A percentile compares a stretch with the other conserved stretches of the same genome.
These are phyloP conservation scores for Leishmania martiniquensis DNA, from an alignment of 208 protist genomes.

Conservation along the genomic window DNA sequence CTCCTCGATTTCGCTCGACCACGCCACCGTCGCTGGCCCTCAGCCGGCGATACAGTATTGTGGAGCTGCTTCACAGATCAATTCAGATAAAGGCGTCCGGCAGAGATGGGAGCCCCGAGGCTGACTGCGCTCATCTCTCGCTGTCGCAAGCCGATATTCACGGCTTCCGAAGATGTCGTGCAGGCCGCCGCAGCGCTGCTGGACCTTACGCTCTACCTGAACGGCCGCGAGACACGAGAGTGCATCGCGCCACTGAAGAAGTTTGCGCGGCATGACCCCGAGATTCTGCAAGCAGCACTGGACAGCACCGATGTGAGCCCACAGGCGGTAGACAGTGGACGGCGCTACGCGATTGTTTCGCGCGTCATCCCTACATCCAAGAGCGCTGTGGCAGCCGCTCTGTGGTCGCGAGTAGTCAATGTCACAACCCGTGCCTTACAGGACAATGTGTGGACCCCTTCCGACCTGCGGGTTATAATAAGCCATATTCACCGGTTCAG, in stretches of 20 bases:
- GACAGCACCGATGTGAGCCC: constrained; percentile 8
- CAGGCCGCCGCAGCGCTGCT: constrained; percentile 40
- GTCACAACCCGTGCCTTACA: constrained; percentile 3
- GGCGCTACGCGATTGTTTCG: constrained; percentile 14
- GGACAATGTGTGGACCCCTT: constrained; percentile 15
- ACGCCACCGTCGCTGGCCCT: not conserved
- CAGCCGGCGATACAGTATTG: not conserved
- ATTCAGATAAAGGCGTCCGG: no score
- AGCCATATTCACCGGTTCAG: constrained; percentile 36
- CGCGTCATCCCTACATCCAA: constrained; percentile 14
- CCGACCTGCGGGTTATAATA: constrained; percentile 23
- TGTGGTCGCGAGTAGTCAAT: constrained; percentile 14
- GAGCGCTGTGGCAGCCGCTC: constrained; percentile 3
- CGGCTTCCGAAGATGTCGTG: constrained; percentile 41
- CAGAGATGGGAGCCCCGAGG: not conserved
- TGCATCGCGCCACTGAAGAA: constrained; percentile 20
- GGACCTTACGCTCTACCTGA: constrained; percentile 41
- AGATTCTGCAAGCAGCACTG: constrained; percentile 19
- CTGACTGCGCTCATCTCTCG: constrained; percentile 24
- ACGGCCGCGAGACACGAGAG: constrained; percentile 24
- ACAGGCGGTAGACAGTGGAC: constrained; percentile 3
- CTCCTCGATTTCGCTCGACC: not conserved
- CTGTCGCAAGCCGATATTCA: constrained; percentile 40
- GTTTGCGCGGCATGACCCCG: constrained; percentile 22
- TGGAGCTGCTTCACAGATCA: not conserved